phyloP scores from a whole-genome alignment of 331 rosid species.

The Rhamnella rubrinervis region DNA sequence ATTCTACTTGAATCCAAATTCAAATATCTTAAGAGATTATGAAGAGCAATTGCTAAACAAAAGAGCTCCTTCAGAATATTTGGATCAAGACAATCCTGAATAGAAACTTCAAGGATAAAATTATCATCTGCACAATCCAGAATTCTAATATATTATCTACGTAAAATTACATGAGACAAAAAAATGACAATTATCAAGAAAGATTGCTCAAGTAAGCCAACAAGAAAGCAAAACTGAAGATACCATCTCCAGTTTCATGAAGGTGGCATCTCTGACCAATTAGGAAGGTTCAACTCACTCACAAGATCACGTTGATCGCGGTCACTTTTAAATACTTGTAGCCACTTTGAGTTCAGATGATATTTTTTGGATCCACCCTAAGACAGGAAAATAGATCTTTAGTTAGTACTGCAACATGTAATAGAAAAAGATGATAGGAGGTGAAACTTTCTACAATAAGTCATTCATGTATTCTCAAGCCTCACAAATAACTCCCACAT shows the following conservation, averaged over 20 bases:
- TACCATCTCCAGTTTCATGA: neutral
- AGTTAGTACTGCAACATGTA: conserved; percentile 14
- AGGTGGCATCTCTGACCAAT: conserved; percentile 7
- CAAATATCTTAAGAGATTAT: too few relatives aligned
- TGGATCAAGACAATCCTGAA: too few relatives aligned
- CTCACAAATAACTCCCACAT: neutral
- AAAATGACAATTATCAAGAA: too few relatives aligned
- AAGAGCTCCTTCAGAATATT: too few relatives aligned
- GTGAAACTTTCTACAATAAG: neutral
- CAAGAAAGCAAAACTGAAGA: neutral
- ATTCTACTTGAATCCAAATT: too few relatives aligned
- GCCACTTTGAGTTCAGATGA: conserved; percentile 87
- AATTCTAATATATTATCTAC: too few relatives aligned
- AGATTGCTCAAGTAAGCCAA: neutral
- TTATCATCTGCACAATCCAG: too few relatives aligned
- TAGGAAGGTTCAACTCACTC: conserved; percentile 25
- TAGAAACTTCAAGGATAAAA: too few relatives aligned
- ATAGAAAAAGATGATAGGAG: neutral
- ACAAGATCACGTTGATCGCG: conserved; percentile 92
- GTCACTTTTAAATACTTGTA: conserved; percentile 84
- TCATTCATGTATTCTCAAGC: neutral
- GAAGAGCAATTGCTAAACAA: too few relatives aligned
- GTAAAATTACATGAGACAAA: too few relatives aligned
- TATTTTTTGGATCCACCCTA: conserved; percentile 95
- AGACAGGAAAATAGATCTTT: conserved; percentile 22